Evolutionary conservation across 2,329 filamentous ascomycete genomes (phyloP).

Genomic region (Phoma sp.): DNA sequence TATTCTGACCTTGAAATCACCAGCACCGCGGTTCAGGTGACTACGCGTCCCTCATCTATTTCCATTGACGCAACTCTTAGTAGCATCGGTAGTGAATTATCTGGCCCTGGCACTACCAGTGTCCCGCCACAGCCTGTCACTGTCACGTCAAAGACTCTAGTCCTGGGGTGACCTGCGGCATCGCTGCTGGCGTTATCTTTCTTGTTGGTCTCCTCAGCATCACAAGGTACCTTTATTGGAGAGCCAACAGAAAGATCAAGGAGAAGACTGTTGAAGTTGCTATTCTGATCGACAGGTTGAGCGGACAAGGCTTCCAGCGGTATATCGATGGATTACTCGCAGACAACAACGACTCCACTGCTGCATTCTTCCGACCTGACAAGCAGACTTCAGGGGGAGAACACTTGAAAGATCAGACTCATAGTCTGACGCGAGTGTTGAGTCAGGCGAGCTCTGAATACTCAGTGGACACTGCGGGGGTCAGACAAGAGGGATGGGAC

Average conservation of each 20-base stretch:
- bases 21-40: no score
- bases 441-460: constrained; percentile 1
- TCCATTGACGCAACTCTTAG: no score
- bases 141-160: neutral
- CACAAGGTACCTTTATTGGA: constrained; percentile 9
- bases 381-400: no score
- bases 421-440: neutral
- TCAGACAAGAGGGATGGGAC: neutral
- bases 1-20: no score
- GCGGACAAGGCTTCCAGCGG: constrained; percentile 9
- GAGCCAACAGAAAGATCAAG: constrained; percentile 12
- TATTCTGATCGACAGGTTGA: constrained; percentile 6
- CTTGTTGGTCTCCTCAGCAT: constrained; percentile 1
- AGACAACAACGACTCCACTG: neutral
- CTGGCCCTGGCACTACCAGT: no score
- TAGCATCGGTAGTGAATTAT: no score
- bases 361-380: neutral
- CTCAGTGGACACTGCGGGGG: neutral
- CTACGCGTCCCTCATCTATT: no score
- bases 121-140: neutral
- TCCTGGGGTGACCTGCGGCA: neutral
- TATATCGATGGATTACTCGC: constrained; percentile 16
- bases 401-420: neutral
- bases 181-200: neutral
- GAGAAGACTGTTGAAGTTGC: constrained; percentile 14